A percentile compares a stretch with the other conserved stretches of the same genome.
Conservation (phyloP, 768 basidiomycete genomes). For the Sistotremastrum suecicum region DNA sequence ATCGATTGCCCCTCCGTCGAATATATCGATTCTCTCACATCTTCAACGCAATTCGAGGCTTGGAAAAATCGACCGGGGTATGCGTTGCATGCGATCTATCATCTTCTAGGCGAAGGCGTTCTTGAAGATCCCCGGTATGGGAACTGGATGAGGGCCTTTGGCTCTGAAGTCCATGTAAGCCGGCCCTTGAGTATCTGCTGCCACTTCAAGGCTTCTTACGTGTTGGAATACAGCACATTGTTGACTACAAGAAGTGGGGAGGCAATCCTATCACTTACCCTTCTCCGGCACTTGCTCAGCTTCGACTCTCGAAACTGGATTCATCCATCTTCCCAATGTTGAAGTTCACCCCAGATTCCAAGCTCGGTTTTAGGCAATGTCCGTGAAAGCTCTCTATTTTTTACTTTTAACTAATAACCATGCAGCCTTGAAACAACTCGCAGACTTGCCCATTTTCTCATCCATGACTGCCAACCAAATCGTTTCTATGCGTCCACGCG, state of each 20-base stretch:
- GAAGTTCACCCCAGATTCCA: conserved; percentile 30
- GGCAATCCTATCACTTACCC: conserved; percentile 62
- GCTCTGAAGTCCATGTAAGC: conserved; percentile 44
- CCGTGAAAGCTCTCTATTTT: conserved; percentile 2
- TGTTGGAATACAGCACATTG: conserved; percentile 41
- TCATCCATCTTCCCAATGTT: conserved; percentile 58
- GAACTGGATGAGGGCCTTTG: conserved; percentile 58
- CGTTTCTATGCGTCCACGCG: conserved; percentile 33
- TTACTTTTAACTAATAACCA: background rate
- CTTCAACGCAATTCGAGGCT: conserved; percentile 29
- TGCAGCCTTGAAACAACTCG: background rate
- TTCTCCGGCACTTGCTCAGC: conserved; percentile 55
- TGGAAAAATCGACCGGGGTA: conserved; percentile 27
- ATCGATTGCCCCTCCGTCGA: conserved; percentile 55
- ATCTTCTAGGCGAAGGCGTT: conserved; percentile 59
- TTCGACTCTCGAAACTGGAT: conserved; percentile 62
- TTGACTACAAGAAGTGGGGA: conserved; percentile 49
- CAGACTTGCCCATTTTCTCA: conserved; percentile 31
- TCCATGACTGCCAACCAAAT: conserved; percentile 26
- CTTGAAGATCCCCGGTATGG: conserved; percentile 56
- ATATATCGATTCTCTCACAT: conserved; percentile 39
- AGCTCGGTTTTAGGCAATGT: conserved; percentile 23
- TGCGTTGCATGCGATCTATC: conserved; percentile 43
- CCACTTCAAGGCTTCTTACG: conserved; percentile 1
- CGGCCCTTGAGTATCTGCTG: background rate